Evolutionary conservation across 768 basidiomycete species (phyloP), one percentile per base, ranked within the genome.

Genomic region (Agaricus sinodeliciosus): DNA sequence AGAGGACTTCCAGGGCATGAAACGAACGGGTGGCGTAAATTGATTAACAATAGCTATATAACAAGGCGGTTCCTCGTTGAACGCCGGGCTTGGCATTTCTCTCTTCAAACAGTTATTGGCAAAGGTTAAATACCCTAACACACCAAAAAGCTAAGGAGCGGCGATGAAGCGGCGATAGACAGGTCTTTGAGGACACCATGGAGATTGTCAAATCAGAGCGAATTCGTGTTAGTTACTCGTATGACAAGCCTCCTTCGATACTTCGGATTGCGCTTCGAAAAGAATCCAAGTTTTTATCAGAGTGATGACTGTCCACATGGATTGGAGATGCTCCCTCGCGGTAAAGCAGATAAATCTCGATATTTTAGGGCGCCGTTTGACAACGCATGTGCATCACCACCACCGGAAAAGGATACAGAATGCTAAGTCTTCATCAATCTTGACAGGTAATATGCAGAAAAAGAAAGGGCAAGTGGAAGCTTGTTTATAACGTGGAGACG

Each of bases 81-180:
- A 35, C n/a, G 7, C 26, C 35, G 26, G 13, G 27, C 48, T 53
- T 51, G 56, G 39, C 49, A 49, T 43, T 31, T 47, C 34, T 45
- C 44, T 37, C 19, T 39, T 46, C 27, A 22, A 26, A 15, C 44
- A 15, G 36, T 15, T n/a, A 31, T 31, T 31, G 31, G 31, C 15
- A 16, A n/a, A 26, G 40, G 22, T n/a, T 31, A 11, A 13, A 40
- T 19, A 13, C 26, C 26, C 13, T n/a, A 31, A 53, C 12, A 13
- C 18, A 44, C 51, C 49, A 49, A 36, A 41, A 48, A 44, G 51
- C 45, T 49, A 46, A 55, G 56, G 19, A 44, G 59, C 62, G 65
- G 63, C 57, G 43, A 56, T 64, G 65, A 49, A 55, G 63, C 63
- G 65, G 65, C 58, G 51, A 60, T 67, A 65, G 60, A 62, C 58